Evolutionary conservation across 129 eudicot genomes (phyloP).

Genomic region (Chrysanthemum makinoi): DNA sequence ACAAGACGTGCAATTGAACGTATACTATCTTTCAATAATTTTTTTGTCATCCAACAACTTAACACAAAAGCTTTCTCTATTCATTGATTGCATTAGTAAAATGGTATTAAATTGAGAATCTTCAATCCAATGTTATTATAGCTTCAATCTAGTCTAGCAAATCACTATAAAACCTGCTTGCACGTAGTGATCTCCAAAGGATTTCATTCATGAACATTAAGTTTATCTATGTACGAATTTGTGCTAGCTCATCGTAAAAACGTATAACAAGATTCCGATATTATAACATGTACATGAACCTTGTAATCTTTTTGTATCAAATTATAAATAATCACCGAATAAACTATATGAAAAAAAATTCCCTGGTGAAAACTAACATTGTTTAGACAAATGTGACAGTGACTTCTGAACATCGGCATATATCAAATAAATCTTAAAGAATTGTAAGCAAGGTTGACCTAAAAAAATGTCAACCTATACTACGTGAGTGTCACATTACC

Average conservation of each 20-base stretch:
- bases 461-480: conserved; percentile 6
- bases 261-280: background rate
- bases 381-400: no score
- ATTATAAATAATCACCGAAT: no score
- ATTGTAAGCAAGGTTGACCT: conserved; percentile 21
- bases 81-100: background rate
- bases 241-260: no score
- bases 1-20: conserved; percentile 7
- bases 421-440: background rate
- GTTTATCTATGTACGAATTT: background rate
- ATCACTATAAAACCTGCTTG: conserved; percentile 25
- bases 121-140: background rate
- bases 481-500: conserved; percentile 46
- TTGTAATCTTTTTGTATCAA: no score
- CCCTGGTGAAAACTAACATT: no score
- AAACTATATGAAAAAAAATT: no score
- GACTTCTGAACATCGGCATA: background rate
- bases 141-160: background rate
- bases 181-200: conserved; percentile 30
- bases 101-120: background rate
- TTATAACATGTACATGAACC: no score
- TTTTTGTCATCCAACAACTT: background rate
- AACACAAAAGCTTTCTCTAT: background rate
- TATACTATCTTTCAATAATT: conserved; percentile 1
- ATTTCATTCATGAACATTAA: background rate